Percentiles rank a stretch among this genome's conserved stretches.
Evolutionary conservation across 2,329 filamentous ascomycete genomes (phyloP).

Genomic region (Curvularia sp.): DNA sequence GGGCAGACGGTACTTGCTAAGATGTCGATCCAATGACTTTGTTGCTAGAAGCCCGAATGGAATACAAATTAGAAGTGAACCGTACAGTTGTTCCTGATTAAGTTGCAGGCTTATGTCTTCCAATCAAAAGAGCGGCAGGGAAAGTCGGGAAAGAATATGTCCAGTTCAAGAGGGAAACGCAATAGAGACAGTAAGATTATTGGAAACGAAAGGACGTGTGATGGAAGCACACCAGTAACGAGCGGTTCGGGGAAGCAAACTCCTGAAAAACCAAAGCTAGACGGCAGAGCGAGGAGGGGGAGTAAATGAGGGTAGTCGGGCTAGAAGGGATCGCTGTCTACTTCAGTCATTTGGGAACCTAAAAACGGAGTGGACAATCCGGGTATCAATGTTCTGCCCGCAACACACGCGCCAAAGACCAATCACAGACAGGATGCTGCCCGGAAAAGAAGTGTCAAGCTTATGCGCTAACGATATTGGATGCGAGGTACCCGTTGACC

Average conservation of each 20-base stretch:
- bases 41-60: background rate
- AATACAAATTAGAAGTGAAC: background rate
- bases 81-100: constrained; percentile 15
- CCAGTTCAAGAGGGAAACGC: constrained; percentile 18
- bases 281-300: constrained; percentile 27
- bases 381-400: constrained; percentile 32
- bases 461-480: constrained; percentile 33
- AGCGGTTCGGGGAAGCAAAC: constrained; percentile 30
- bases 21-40: background rate
- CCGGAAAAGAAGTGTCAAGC: constrained; percentile 34
- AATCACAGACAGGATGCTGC: constrained; percentile 29
- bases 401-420: constrained; percentile 28
- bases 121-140: constrained; percentile 17
- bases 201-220: constrained; percentile 49
- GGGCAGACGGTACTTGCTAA: background rate
- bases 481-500: constrained; percentile 29
- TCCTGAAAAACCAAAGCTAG: constrained; percentile 29
- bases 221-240: constrained; percentile 40
- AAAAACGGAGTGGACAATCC: constrained; percentile 44
- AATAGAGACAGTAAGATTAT: constrained; percentile 12
- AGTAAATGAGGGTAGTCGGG: constrained; percentile 38
- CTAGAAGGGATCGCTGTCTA: constrained; percentile 29
- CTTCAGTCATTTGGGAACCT: constrained; percentile 39
- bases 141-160: constrained; percentile 27
- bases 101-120: constrained; percentile 5